Evolutionary conservation across 2,329 filamentous ascomycete genomes (phyloP), one percentile per base, ranked within the genome.

Genomic region (Penicillium sp.): DNA sequence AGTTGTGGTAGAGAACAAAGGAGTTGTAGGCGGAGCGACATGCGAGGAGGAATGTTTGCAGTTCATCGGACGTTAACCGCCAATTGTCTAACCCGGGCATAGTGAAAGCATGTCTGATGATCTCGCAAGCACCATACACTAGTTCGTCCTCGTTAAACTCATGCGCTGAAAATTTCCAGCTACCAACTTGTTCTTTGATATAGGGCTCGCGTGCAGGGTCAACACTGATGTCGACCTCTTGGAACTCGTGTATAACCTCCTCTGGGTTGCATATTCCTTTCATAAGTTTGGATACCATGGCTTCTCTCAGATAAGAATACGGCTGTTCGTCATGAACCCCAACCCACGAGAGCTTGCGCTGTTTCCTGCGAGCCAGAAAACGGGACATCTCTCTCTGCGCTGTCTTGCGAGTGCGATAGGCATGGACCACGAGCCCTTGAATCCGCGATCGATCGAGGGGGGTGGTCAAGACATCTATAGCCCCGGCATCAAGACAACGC

Each of bases 1-100:
- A 99, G 75, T 99, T 99, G 79, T 99, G 94, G 69, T 97, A 99
- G 21, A 93, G 90, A 34, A 97, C 92, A 72, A 96, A 96, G 55
- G 86, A 89, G 73, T 97, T 97, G 77, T 99, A 99, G n/a, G 94
- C 91, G 45, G 89, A 87, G 58, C 93, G 88, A 68, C 92, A 94
- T 49, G 92, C 92, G 59, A 96, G 83, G 57, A 97, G 80, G 68
- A 96, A 97, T 50, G 85, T 87, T 61, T 89, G 88, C 27, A 99
- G 80, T 71, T 95, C 88, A 64, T 90, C 91, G 90, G 87, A 83
- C 49, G 88, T 82, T 76, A 96, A 86, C 69, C 86, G 83, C 89
- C 90, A 97, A 47, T 83, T 81, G 65, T 90, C 88, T 55, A 97
- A 76, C 66, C 92, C 91, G 0, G 91, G 88, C 81, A 92, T 87